These are phyloP conservation scores for Penicillium sp. DNA, from an alignment of 2,329 filamentous ascomycete genomes.

Conservation along the genomic window DNA sequence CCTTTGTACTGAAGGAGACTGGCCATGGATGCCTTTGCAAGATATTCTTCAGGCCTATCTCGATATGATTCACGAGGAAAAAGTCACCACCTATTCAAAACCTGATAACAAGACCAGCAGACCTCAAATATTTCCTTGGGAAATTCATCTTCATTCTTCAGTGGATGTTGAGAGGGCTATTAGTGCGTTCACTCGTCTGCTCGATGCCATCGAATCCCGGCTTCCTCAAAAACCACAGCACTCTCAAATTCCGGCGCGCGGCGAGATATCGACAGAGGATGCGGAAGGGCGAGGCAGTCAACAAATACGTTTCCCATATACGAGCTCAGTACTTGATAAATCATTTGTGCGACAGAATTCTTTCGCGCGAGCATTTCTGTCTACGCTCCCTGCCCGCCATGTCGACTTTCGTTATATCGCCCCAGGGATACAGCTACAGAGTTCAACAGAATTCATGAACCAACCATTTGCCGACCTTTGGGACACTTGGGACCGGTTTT, in stretches of 20 bases:
- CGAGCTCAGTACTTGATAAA: neutral
- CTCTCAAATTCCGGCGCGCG: neutral
- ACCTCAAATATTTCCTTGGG: neutral
- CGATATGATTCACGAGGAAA: neutral
- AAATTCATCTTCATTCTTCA: neutral
- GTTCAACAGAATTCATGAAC: constrained; percentile 7
- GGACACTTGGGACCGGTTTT: neutral
- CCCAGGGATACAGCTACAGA: constrained; percentile 22
- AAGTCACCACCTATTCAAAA: neutral
- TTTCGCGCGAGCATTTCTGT: constrained; percentile 1
- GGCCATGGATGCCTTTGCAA: neutral
- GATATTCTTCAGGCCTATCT: neutral
- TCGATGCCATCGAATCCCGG: neutral
- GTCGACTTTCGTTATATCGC: constrained; percentile 27
- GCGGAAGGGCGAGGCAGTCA: neutral
- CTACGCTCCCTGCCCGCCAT: constrained; percentile 10
- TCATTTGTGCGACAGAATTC: neutral
- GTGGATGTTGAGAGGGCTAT: neutral
- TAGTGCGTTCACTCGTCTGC: neutral
- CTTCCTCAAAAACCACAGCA: neutral
- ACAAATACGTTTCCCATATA: neutral
- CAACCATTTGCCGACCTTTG: neutral
- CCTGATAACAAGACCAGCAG: neutral
- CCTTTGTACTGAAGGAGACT: neutral
- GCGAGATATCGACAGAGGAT: neutral